These are phyloP conservation scores for Yamadazyma buinensis DNA, from an alignment of 1,139 yeast species.

Conservation along the genomic window DNA sequence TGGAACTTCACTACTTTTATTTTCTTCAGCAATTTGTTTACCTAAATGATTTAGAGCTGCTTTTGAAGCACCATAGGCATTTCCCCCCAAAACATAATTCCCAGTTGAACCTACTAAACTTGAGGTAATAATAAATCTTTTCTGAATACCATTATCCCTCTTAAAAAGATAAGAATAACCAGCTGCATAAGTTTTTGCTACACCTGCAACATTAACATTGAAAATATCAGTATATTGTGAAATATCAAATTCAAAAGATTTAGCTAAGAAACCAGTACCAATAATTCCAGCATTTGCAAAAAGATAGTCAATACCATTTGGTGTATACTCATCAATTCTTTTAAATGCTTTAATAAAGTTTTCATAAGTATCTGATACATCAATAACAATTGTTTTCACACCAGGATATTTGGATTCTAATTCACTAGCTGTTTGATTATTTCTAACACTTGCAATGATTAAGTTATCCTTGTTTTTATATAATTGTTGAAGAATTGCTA, in stretches of 20 bases:
- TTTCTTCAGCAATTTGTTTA: slow-evolving; percentile 8
- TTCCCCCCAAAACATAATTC: slow-evolving; percentile 3
- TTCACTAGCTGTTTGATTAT: background rate
- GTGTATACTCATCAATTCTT: slow-evolving; percentile 4
- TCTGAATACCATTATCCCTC: background rate
- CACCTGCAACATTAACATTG: slow-evolving; percentile 8
- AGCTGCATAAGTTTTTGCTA: slow-evolving; percentile 3
- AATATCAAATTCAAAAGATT: slow-evolving; percentile 6
- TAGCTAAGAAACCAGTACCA: slow-evolving; percentile 2
- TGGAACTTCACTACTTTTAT: slow-evolving; percentile 1
- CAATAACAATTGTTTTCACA: slow-evolving; percentile 1
- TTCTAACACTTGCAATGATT: slow-evolving; percentile 16
- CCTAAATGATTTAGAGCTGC: slow-evolving; percentile 10
- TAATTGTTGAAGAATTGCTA: slow-evolving; percentile 19
- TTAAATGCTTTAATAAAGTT: slow-evolving; percentile 1
- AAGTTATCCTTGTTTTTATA: slow-evolving; percentile 14
- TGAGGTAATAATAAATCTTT: slow-evolving; percentile 7
- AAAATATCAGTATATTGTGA: slow-evolving; percentile 6
- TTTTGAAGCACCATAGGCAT: slow-evolving; percentile 13
- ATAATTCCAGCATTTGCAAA: slow-evolving; percentile 2
- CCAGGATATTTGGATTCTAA: background rate
- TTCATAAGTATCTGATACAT: background rate
- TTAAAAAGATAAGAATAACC: slow-evolving; percentile 8
- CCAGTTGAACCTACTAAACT: slow-evolving; percentile 6
- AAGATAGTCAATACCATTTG: slow-evolving; percentile 7